Conservation (phyloP, 2,329 filamentous ascomycete genomes). For the Thielaviopsis populi region DNA sequence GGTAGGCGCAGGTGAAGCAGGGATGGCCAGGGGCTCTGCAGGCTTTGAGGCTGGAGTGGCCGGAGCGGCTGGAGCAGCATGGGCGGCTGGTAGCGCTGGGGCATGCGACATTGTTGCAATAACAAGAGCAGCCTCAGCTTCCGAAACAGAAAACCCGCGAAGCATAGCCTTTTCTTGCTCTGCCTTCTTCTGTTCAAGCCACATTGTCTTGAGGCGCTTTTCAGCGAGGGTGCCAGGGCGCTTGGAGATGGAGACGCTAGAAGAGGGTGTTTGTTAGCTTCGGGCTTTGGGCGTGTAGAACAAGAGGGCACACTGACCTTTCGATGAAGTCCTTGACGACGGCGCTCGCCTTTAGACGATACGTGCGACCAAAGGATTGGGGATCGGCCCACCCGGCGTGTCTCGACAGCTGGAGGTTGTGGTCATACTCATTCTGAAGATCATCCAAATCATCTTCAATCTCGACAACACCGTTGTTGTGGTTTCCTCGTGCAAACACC, state of each 20-base stretch:
- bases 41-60: slow-evolving; percentile 4
- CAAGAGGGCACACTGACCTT: neutral
- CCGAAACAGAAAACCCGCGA: neutral
- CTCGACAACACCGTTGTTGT: slow-evolving; percentile 58
- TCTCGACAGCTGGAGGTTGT: neutral
- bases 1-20: slow-evolving; percentile 13
- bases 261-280: neutral
- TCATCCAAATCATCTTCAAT: slow-evolving; percentile 47
- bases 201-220: slow-evolving; percentile 4
- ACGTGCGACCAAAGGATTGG: slow-evolving; percentile 47
- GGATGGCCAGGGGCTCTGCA: neutral
- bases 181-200: neutral
- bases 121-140: slow-evolving; percentile 9
- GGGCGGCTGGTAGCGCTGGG: neutral
- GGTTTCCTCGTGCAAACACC: slow-evolving; percentile 45
- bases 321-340: slow-evolving; percentile 60
- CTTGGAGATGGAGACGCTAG: neutral
- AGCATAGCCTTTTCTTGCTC: neutral
- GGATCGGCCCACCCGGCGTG: slow-evolving; percentile 42
- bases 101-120: neutral
- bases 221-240: slow-evolving; percentile 6
- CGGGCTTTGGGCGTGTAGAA: neutral
- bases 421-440: slow-evolving; percentile 10
- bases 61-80: neutral
- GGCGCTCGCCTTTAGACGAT: slow-evolving; percentile 47